Base-by-base conservation (phyloP, 768 basidiomycete genomes). In the Boletus pseudopeckii region DNA sequence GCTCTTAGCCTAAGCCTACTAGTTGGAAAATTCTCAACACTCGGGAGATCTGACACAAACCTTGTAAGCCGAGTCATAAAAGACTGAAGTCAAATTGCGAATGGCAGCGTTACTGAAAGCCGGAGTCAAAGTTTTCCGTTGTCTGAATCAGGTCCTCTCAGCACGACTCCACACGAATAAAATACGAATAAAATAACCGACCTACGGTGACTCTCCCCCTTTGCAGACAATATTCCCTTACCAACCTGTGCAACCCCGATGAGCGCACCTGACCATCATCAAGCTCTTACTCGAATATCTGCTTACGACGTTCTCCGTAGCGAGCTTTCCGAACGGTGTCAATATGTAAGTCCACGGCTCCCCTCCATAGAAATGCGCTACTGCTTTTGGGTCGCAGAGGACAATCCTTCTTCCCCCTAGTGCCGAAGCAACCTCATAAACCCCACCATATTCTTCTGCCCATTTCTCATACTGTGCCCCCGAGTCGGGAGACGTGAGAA, bases 341-440 rank as follows among this genome's bases (percentile, higher is more conserved):
- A 56, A 52, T 13, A 61, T 33, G 20, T 72, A 73, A 0, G 68
- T 64, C 67, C 59, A 79, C 0, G 81, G 78, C 47, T 84, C 83
- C 50, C 67, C 73, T 0, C 77, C 69, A 52, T 74, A 80, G 39
- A 81, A 74, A 56, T 84, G 80, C 0, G 75, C 71, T n/a, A 79
- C 65, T 0, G 83, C 81, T 60, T 75, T 80, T 0, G 77, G 76
- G 48, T 81, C 80, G 45, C 72, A 70, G 6, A 80, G 63, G 5
- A 77, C 59, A 22, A 81, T 59, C 6, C 57, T 59, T 8, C 48
- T 63, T 0, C 69, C 59, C 0, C 76, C 77, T 7, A 81, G 54
- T 1, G 65, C 56, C 1, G 59, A 58, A 0, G 80, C 73, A 17
- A 81, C 53, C 14, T 65, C 47, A 55, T 69, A 84, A 0, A 73